Percentiles rank a stretch among this genome's conserved stretches.
These are phyloP conservation scores for Xylaria nigripes DNA, from an alignment of 495 filamentous ascomycete genomes.

Conservation along the genomic window DNA sequence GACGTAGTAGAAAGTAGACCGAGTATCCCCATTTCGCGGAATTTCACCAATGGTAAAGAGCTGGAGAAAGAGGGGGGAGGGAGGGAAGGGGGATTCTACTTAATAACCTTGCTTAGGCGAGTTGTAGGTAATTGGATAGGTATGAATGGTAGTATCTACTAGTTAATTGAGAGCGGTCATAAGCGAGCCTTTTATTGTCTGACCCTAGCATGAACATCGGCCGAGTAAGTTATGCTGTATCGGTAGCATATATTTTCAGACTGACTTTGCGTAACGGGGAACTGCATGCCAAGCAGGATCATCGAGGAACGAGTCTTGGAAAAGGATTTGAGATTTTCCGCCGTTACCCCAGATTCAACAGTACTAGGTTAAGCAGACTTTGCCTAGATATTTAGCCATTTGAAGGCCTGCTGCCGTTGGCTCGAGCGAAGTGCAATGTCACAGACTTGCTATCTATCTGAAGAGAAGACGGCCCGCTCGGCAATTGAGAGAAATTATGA, in stretches of 20 bases:
- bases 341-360: neutral
- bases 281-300: neutral
- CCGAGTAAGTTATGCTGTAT: neutral
- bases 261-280: neutral
- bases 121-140: neutral
- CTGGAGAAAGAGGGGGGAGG: too few relatives aligned
- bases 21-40: too few relatives aligned
- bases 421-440: neutral
- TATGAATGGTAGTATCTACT: neutral
- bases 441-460: neutral
- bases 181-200: neutral
- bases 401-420: neutral
- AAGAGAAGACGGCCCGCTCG: neutral
- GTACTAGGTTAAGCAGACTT: neutral
- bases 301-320: neutral
- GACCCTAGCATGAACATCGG: neutral
- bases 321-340: neutral
- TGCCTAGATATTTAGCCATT: neutral
- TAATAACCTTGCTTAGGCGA: too few relatives aligned
- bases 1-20: too few relatives aligned
- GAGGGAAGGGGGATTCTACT: too few relatives aligned
- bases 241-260: neutral
- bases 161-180: neutral
- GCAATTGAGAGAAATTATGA: neutral
- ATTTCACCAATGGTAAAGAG: too few relatives aligned